phyloP scores from a whole-genome alignment of 768 basidiomycete genomes.

The Leccinellum albellum region DNA sequence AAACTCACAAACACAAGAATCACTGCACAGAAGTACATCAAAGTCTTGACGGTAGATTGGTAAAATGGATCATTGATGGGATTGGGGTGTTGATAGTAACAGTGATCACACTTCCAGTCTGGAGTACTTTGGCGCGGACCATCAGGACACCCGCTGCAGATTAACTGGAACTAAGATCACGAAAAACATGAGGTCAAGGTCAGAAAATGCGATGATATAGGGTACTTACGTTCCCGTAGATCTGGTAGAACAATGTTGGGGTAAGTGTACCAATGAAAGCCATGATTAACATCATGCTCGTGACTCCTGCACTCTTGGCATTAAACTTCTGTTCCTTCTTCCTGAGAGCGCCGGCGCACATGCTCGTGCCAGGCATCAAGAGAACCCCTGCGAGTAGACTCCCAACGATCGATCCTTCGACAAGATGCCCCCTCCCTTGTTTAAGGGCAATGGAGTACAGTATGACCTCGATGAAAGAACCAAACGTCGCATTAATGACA shows the following conservation, averaged over 20 bases:
- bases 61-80: constrained; percentile 95
- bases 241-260: constrained; percentile 97
- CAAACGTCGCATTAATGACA: constrained; percentile 98
- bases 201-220: background rate
- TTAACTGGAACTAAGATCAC: constrained; percentile 69
- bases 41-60: constrained; percentile 87
- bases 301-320: constrained; percentile 98
- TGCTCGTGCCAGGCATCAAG: constrained; percentile 94
- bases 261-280: constrained; percentile 95
- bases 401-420: constrained; percentile 96
- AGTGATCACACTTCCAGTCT: constrained; percentile 82
- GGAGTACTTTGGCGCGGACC: constrained; percentile 24
- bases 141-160: constrained; percentile 77
- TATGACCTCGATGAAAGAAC: constrained; percentile 96
- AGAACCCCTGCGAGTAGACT: constrained; percentile 92
- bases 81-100: constrained; percentile 93
- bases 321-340: constrained; percentile 98
- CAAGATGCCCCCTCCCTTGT: constrained; percentile 88
- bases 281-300: constrained; percentile 99
- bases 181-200: constrained; percentile 13
- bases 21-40: constrained; percentile 95
- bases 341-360: constrained; percentile 85
- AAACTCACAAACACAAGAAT: constrained; percentile 81
- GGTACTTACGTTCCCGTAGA: constrained; percentile 85
- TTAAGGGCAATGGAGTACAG: constrained; percentile 87